Conservation (phyloP, 495 filamentous ascomycete species). For the Penicillium arizonense region DNA sequence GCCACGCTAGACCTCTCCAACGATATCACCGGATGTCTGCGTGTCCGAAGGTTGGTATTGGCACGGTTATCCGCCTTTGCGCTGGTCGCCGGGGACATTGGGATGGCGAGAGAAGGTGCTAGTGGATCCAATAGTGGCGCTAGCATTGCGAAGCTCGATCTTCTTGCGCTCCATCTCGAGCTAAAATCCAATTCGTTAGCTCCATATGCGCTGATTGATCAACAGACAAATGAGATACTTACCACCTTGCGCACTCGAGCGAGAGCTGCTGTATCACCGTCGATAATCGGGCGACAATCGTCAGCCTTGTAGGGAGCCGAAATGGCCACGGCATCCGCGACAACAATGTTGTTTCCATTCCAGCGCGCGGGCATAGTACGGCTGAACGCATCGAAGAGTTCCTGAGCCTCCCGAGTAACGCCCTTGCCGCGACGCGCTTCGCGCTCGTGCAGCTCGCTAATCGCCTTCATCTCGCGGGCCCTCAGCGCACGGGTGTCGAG, state of each 20-base stretch:
- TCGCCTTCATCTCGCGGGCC: slow-evolving; percentile 51
- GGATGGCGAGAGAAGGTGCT: slow-evolving; percentile 32
- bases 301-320: slow-evolving; percentile 58
- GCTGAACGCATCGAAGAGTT: slow-evolving; percentile 64
- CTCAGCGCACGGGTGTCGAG: slow-evolving; percentile 54
- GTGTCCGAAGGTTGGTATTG: background rate
- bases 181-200: slow-evolving; percentile 16
- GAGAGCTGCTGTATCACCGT: slow-evolving; percentile 51
- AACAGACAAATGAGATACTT: slow-evolving; percentile 22
- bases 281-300: slow-evolving; percentile 51
- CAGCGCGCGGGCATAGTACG: slow-evolving; percentile 65
- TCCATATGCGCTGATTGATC: background rate
- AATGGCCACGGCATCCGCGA: slow-evolving; percentile 64
- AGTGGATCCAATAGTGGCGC: slow-evolving; percentile 39
- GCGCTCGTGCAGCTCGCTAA: slow-evolving; percentile 52
- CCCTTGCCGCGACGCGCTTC: slow-evolving; percentile 58
- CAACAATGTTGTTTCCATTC: slow-evolving; percentile 61
- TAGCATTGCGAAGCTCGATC: slow-evolving; percentile 46
- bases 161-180: slow-evolving; percentile 53
- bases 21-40: slow-evolving; percentile 1
- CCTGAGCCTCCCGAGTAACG: slow-evolving; percentile 65
- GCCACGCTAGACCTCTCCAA: background rate
- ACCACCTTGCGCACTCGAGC: slow-evolving; percentile 64
- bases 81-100: slow-evolving; percentile 20
- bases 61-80: slow-evolving; percentile 26